Base-by-base conservation (phyloP, 2,329 filamentous ascomycete genomes). In the Colletotrichum trifolii region DNA sequence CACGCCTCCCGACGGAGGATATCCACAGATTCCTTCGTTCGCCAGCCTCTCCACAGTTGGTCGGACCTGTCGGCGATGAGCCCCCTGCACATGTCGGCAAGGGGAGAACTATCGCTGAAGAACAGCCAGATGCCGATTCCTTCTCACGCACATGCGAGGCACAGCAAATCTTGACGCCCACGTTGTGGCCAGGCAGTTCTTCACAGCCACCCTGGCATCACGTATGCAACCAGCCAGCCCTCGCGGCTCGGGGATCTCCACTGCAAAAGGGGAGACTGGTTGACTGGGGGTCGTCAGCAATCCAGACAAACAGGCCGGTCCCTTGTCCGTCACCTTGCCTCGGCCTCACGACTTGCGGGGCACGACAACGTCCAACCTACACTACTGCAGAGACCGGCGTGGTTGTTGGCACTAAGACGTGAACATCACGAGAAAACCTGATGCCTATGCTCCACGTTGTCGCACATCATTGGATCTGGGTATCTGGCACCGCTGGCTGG, bases 391-490 rank as follows among this genome's bases (percentile, higher is more conserved):
- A 25, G 25, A 25, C 25, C 5, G 25, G 25, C 25, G 25, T 25
- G 25, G 25, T 25, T 25, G 46, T 42, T 33, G 38, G 13, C 46
- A 17, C 55, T 50, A 58, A 25, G 38, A 33, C 36, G 36, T 49
- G 36, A 58, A 43, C 45, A 58, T 58, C 55, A 58, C 46, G 54
- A 58, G 47, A 50, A 55, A 55, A 47, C 36, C 45, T 58, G 46
- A 58, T 50, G 50, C 15, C 17, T 25, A 36, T 47, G 43, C 46
- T 58, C 55, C 55, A 58, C 45, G 46, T 43, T 38, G 25, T 48
- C 33, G 12, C 38, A 13, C 25, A 42, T 33, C 46, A 58, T 45
- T 58, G 55, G 55, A 33, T 43, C 33, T 33, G n/a, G 39, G 12
- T 39, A 36, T 36, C 55, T 50, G 46, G 46, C 10, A 43, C 55